phyloP scores from a whole-genome alignment of 495 filamentous ascomycete species.

The Lindgomyces ingoldianus region DNA sequence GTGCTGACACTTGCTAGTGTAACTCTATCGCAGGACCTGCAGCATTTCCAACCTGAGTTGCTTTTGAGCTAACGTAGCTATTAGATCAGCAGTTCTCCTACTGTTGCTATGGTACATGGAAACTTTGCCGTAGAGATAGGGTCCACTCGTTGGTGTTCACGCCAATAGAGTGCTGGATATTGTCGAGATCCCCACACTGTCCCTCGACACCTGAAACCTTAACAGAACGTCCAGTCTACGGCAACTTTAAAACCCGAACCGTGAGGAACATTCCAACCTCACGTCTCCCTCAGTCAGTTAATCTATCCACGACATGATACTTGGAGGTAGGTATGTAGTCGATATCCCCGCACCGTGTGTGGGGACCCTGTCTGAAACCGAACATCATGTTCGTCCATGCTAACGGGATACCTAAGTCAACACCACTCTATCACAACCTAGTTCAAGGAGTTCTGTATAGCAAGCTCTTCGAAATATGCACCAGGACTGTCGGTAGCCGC shows the following conservation, averaged over 20 bases:
- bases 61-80: not conserved
- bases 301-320: not conserved
- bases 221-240: not conserved
- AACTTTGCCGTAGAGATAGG: not conserved
- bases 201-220: not conserved
- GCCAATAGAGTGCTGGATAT: not conserved
- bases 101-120: not conserved
- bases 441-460: too few relatives aligned
- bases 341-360: too few relatives aligned
- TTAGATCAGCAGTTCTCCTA: not conserved
- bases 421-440: too few relatives aligned
- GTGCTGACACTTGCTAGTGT: not conserved
- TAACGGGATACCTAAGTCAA: too few relatives aligned
- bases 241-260: not conserved
- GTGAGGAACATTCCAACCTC: not conserved
- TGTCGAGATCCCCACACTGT: not conserved
- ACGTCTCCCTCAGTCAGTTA: not conserved
- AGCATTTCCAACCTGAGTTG: not conserved
- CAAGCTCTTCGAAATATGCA: too few relatives aligned
- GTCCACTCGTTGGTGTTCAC: not conserved
- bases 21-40: not conserved
- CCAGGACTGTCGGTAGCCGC: too few relatives aligned
- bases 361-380: too few relatives aligned
- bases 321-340: too few relatives aligned
- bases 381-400: too few relatives aligned